Conservation (phyloP, 1,139 yeast genomes). For the Zygosaccharomyces pseudobailii region DNA sequence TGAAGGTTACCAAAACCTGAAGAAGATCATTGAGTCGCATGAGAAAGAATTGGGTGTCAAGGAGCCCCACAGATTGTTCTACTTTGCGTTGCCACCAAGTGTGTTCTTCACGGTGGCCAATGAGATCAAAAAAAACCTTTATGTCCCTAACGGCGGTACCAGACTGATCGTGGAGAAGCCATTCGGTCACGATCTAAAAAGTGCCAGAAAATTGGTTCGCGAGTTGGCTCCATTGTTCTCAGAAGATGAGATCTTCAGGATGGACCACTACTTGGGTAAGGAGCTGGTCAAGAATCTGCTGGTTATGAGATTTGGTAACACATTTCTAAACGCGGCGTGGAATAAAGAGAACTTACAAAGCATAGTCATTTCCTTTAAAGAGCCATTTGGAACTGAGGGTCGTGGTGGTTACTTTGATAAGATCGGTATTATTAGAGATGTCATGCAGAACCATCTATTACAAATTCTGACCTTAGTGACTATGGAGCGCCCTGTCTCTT, state of each 20-base stretch:
- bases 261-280: constrained; percentile 95
- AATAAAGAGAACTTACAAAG: constrained; percentile 69
- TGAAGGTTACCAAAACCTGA: constrained; percentile 63
- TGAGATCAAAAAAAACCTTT: constrained; percentile 63
- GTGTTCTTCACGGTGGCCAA: constrained; percentile 78
- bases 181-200: constrained; percentile 84
- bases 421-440: constrained; percentile 95
- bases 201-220: constrained; percentile 71
- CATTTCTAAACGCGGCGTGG: constrained; percentile 82
- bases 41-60: constrained; percentile 47
- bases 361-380: constrained; percentile 89
- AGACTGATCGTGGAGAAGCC: constrained; percentile 95
- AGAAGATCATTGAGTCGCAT: constrained; percentile 49
- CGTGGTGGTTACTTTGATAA: constrained; percentile 96
- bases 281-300: constrained; percentile 94
- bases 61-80: constrained; percentile 71
- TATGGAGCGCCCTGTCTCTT: constrained; percentile 91
- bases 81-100: constrained; percentile 92
- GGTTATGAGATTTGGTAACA: constrained; percentile 86
- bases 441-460: constrained; percentile 93
- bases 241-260: constrained; percentile 90
- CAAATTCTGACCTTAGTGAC: constrained; percentile 89
- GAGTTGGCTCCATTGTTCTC: constrained; percentile 78
- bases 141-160: constrained; percentile 64
- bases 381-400: constrained; percentile 96